Base-by-base conservation (phyloP, 192 early-diverging fungal species). In the Dissophora ornata region DNA sequence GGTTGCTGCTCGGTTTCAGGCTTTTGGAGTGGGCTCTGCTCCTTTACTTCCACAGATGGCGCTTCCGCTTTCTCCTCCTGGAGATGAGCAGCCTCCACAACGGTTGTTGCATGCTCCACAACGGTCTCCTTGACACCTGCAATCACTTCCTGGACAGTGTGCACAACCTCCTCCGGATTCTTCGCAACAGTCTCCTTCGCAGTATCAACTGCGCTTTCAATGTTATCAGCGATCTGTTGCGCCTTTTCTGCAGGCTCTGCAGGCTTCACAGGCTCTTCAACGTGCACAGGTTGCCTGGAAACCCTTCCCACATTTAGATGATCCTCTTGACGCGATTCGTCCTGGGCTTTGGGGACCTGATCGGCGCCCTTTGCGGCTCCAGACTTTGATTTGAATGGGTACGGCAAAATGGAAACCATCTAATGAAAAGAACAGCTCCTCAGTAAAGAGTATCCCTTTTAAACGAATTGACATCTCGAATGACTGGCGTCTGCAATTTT, bases 341-440 rank as follows among this genome's bases (percentile, higher is more conserved):
- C 8, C 16, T 51, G 18, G 1, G 32, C 18, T 19, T 48, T 33
- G 33, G 9, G 34, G 16, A 10, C 40, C 1, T 36, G 50, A 3
- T 54, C 32, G 0, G 18, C 40, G 13, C 46, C 62, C 29, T 33
- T 29, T 4, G 57, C 7, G 1, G n/a, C 28, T 11, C 11, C 24
- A 1, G 56, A 21, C 38, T 75, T 65, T 12, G 62, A 28, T 36
- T 75, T 75, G 52, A 75, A 75, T 22, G 71, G 71, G 7, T 60
- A 66, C 2, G 71, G 71, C 26, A 75, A 42, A 30, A 75, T 67
- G 22, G 70, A 74, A 2, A 65, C 47, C 2, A 71, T 47, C 69
- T 71, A 42, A 22, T 18, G 21, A 69, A 42, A 29, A 13, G 18
- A 30, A 3, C 4, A 26, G 19, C 18, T 13, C 26, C 9, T 45